Percentiles rank a stretch among this genome's conserved stretches.
phyloP scores from a whole-genome alignment of 345 rosid species.

The Lenwebbia sp. region DNA sequence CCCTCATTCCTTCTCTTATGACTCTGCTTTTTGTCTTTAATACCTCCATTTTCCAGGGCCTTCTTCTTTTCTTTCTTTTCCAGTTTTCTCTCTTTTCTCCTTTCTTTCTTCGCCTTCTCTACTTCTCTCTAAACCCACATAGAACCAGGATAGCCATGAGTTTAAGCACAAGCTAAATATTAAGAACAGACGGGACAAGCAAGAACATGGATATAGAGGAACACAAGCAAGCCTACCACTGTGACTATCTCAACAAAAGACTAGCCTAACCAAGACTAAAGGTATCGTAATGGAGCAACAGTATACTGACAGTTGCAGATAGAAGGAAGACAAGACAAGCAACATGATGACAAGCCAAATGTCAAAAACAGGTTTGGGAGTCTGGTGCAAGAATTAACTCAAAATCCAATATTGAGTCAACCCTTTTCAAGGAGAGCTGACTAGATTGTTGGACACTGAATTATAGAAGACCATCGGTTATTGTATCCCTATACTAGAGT shows the following conservation, averaged over 20 bases:
- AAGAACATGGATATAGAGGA: not conserved
- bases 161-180: not conserved
- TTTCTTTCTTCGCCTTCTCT: constrained; percentile 16
- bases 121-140: constrained; percentile 25
- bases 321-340: not conserved
- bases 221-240: not conserved
- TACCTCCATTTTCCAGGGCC: constrained; percentile 13
- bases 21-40: constrained; percentile 16
- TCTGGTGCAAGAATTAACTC: not conserved
- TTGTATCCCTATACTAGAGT: not conserved
- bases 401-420: not conserved
- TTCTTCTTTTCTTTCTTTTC: constrained; percentile 20
- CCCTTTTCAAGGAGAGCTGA: not conserved
- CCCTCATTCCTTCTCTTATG: constrained; percentile 28
- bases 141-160: constrained; percentile 11
- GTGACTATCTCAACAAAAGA: not conserved
- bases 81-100: constrained; percentile 11
- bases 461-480: not conserved
- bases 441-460: not conserved
- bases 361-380: not conserved
- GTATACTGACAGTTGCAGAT: not conserved
- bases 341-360: not conserved
- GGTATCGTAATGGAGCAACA: not conserved
- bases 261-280: not conserved
- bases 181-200: not conserved